Conservation (phyloP, 768 basidiomycete genomes). For the Boletellus sp. region DNA sequence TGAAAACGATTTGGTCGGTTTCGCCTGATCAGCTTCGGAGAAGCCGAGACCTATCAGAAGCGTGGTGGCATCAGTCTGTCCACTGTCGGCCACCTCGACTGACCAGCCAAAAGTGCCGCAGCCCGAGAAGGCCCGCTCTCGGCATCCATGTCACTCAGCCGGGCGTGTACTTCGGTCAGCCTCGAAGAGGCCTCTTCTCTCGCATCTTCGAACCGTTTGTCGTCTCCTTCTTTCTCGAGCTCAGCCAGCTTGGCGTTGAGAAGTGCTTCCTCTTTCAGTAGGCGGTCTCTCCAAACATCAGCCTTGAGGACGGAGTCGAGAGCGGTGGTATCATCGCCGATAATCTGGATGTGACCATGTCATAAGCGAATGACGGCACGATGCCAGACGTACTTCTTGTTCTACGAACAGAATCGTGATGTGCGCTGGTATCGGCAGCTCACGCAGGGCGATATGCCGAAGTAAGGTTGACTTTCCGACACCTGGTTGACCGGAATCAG, state of each 20-base stretch:
- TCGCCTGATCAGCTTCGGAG: slow-evolving; percentile 79
- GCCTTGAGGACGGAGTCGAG: slow-evolving; percentile 96
- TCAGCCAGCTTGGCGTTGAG: slow-evolving; percentile 67
- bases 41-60: slow-evolving; percentile 76
- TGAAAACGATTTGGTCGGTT: slow-evolving; percentile 82
- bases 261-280: slow-evolving; percentile 77
- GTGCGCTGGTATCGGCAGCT: slow-evolving; percentile 89
- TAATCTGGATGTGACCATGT: slow-evolving; percentile 46
- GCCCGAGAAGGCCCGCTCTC: slow-evolving; percentile 96
- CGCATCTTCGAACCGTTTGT: slow-evolving; percentile 77
- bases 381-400: slow-evolving; percentile 67
- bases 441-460: slow-evolving; percentile 90
- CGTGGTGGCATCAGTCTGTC: not conserved
- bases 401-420: slow-evolving; percentile 98
- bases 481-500: slow-evolving; percentile 39
- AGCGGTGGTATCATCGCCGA: slow-evolving; percentile 91
- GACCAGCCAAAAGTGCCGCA: slow-evolving; percentile 83
- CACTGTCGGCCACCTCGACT: not conserved
- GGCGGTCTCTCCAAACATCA: slow-evolving; percentile 97
- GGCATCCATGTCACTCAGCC: slow-evolving; percentile 96
- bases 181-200: slow-evolving; percentile 80
- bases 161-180: slow-evolving; percentile 84
- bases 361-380: not conserved
- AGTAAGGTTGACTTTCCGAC: slow-evolving; percentile 97
- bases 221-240: slow-evolving; percentile 72